phyloP scores from a whole-genome alignment of 768 basidiomycete species.

The Kwoniella shandongensis region DNA sequence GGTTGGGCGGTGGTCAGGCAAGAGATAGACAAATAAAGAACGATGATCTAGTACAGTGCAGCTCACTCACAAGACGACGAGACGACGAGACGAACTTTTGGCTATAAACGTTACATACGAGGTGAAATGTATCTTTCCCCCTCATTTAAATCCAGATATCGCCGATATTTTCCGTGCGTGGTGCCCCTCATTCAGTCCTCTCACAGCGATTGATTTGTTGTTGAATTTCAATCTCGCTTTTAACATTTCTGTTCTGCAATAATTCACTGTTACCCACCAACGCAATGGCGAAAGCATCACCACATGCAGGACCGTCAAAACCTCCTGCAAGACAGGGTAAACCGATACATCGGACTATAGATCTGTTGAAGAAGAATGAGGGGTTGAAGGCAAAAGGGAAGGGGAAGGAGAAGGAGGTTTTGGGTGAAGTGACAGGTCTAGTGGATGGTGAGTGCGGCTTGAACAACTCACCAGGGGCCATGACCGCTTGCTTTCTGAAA shows the following conservation, averaged over 20 bases:
- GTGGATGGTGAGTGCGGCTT: conserved; percentile 26
- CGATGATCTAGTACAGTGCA: no score
- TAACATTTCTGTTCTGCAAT: no score
- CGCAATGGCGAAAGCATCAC: conserved; percentile 16
- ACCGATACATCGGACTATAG: conserved; percentile 29
- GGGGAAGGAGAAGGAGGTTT: conserved; percentile 25
- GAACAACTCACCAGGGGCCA: background rate
- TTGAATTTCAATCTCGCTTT: no score
- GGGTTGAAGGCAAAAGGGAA: conserved; percentile 24
- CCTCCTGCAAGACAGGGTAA: conserved; percentile 9
- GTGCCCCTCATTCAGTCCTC: no score
- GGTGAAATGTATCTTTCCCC: background rate
- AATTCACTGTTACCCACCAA: background rate
- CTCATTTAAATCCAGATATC: no score
- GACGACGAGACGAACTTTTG: background rate
- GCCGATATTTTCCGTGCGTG: no score
- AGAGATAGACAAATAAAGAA: no score
- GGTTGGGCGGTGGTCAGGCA: background rate
- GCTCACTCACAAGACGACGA: no score
- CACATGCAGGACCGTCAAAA: conserved; percentile 14
- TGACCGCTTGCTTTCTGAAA: no score
- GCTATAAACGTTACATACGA: background rate
- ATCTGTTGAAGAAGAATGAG: conserved; percentile 29
- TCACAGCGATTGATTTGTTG: no score
- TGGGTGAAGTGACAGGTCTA: conserved; percentile 27